phyloP scores from a whole-genome alignment of 2,329 filamentous ascomycete genomes.

The Raffaelea deltoideospora region DNA sequence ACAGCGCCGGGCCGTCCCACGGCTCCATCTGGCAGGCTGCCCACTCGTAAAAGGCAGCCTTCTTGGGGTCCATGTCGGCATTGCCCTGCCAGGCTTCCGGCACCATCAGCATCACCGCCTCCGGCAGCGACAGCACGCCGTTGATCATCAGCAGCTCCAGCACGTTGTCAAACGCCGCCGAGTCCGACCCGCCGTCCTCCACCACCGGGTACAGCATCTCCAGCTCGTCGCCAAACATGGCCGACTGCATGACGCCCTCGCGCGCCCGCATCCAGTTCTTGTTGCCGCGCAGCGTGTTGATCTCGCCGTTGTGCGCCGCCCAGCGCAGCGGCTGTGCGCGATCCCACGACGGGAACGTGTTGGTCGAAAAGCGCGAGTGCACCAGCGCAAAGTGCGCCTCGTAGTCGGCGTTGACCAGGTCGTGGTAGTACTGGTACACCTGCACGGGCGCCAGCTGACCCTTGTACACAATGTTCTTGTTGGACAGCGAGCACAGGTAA shows the following conservation, averaged over 20 bases:
- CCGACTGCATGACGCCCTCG: slow-evolving; percentile 87
- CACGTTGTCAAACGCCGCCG: slow-evolving; percentile 93
- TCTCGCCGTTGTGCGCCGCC: slow-evolving; percentile 97
- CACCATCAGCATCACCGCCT: slow-evolving; percentile 97
- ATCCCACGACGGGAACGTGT: slow-evolving; percentile 98
- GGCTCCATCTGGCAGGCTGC: slow-evolving; percentile 98
- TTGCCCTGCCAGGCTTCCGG: slow-evolving; percentile 98
- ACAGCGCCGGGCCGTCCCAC: slow-evolving; percentile 92
- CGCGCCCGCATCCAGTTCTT: slow-evolving; percentile 99
- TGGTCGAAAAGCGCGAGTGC: slow-evolving; percentile 94
- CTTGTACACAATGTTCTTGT: slow-evolving; percentile 99
- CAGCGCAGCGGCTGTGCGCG: slow-evolving; percentile 89
- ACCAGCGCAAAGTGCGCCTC: slow-evolving; percentile 94
- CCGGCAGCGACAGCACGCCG: slow-evolving; percentile 83
- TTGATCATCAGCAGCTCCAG: slow-evolving; percentile 89
- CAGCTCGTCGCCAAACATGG: slow-evolving; percentile 83
- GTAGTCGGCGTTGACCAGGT: slow-evolving; percentile 91
- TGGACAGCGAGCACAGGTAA: slow-evolving; percentile 89
- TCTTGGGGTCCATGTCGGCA: slow-evolving; percentile 77
- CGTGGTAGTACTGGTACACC: slow-evolving; percentile 97
- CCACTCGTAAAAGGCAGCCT: slow-evolving; percentile 97
- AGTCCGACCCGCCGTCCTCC: slow-evolving; percentile 92
- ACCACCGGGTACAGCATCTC: slow-evolving; percentile 87
- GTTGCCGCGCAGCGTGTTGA: slow-evolving; percentile 92
- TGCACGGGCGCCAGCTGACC: slow-evolving; percentile 87